Evolutionary conservation across 2,329 filamentous ascomycete genomes (phyloP), one percentile per base, ranked within the genome.

Genomic region (Beauveria medogensis): DNA sequence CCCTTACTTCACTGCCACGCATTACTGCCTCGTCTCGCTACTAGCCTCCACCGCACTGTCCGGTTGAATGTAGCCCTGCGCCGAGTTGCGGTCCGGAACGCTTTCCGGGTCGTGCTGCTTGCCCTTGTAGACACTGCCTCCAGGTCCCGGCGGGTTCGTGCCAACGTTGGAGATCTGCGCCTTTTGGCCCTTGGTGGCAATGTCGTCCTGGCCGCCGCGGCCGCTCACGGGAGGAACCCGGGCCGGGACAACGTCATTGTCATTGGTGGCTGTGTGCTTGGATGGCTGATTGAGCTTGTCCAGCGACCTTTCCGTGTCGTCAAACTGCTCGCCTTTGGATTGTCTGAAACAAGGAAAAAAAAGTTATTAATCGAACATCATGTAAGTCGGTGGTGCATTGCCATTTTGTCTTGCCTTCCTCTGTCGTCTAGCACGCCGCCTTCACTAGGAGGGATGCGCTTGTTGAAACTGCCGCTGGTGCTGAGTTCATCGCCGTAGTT

Each of bases 391-490:
- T 14, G 12, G 5, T 34, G 12, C 30, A 34, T 34, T 34, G 10
- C 4, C 4, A 34, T 14, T 34, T 34, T 22, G 10, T 16, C 44
- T 65, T 72, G 78, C 79, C 77, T 72, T 63, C 78, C 78, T 18
- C 71, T 74, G 43, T 75, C 73, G 59, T 80, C 78, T 0, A 77
- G 63, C 7, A 72, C 70, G 18, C 78, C 78, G 30, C 77, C 78
- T 67, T 80, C 77, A 62, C 74, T 72, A 2, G 73, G 73, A 18
- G 77, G 76, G 30, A 80, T 79, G 9, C 74, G 73, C 69, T 74
- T 77, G 69, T 79, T 74, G 70, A 75, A 79, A 22, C 77, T 67
- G 20, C 68, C 68, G 64, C 77, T 81, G 50, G 78, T 79, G 69
- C 72, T 77, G 41, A 79, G 63, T 26, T 80, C 77, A 43, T 75